These are phyloP conservation scores for Moringa oleifera DNA, from an alignment of 345 rosid genomes.

Conservation along the genomic window DNA sequence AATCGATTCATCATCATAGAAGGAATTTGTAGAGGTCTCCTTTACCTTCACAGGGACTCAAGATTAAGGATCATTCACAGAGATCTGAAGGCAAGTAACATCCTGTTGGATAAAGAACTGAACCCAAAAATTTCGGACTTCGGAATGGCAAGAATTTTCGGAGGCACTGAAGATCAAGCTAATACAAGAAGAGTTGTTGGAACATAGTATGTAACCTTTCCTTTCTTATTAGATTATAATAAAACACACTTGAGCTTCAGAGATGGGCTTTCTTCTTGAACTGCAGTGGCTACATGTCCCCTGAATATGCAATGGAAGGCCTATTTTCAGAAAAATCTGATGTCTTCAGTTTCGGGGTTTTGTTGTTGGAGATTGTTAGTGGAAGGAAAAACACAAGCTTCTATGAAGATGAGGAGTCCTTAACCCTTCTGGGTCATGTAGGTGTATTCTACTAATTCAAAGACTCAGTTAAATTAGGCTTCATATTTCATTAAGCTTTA, in stretches of 20 bases:
- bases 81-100: conserved; percentile 44
- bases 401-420: not conserved
- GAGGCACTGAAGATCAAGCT: conserved; percentile 32
- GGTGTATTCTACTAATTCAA: not conserved
- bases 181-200: conserved; percentile 41
- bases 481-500: not conserved
- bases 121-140: conserved; percentile 48
- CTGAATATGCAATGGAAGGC: not conserved
- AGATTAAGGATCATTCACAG: conserved; percentile 43
- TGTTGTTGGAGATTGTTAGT: not conserved
- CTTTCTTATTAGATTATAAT: no score
- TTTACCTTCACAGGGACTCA: conserved; percentile 49
- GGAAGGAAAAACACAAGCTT: not conserved
- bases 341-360: not conserved
- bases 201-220: conserved; percentile 14
- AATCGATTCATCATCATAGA: conserved; percentile 32
- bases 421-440: not conserved
- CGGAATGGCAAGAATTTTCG: conserved; percentile 40
- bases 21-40: conserved; percentile 46
- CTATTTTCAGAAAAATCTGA: not conserved
- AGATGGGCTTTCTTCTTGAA: no score
- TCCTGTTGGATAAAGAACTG: conserved; percentile 42
- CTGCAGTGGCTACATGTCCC: not conserved
- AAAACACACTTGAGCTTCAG: not conserved
- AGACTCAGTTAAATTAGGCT: not conserved